Percentiles rank a stretch among this genome's conserved stretches.
These are phyloP conservation scores for Drosera capensis DNA, from an alignment of 148 eudicot genomes.

Conservation along the genomic window DNA sequence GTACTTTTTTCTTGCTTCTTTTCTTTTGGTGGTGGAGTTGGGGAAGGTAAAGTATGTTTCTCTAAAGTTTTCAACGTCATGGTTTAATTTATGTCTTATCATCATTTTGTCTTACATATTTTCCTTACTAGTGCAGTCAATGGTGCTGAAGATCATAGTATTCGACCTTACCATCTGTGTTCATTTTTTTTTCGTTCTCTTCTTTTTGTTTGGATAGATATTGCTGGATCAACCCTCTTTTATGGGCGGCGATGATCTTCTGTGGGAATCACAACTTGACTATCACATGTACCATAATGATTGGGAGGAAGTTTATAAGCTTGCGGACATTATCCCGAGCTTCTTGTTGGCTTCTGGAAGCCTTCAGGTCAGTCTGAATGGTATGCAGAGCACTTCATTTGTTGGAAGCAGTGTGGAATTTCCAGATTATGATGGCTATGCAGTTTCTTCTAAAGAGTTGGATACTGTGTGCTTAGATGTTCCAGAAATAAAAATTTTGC, in stretches of 20 bases:
- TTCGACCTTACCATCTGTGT: no score
- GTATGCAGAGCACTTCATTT: slow-evolving; percentile 35
- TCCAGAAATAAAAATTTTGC: slow-evolving; percentile 46
- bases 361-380: slow-evolving; percentile 63
- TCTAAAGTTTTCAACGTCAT: no score
- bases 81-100: no score
- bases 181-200: no score
- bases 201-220: no score
- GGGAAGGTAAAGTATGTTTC: no score
- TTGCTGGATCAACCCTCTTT: slow-evolving; percentile 67
- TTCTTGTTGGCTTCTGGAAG: slow-evolving; percentile 35
- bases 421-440: slow-evolving; percentile 33
- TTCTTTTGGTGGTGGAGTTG: no score
- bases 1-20: no score
- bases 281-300: slow-evolving; percentile 75
- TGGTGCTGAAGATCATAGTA: no score
- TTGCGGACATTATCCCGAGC: slow-evolving; percentile 55
- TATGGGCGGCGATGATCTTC: slow-evolving; percentile 59
- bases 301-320: slow-evolving; percentile 64
- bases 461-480: slow-evolving; percentile 62
- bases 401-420: slow-evolving; percentile 23
- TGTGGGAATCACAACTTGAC: slow-evolving; percentile 96
- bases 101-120: no score
- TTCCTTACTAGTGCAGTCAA: no score
- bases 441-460: slow-evolving; percentile 46